Evolutionary conservation across 768 basidiomycete genomes (phyloP).

Genomic region (Mycena rebaudengoi): DNA sequence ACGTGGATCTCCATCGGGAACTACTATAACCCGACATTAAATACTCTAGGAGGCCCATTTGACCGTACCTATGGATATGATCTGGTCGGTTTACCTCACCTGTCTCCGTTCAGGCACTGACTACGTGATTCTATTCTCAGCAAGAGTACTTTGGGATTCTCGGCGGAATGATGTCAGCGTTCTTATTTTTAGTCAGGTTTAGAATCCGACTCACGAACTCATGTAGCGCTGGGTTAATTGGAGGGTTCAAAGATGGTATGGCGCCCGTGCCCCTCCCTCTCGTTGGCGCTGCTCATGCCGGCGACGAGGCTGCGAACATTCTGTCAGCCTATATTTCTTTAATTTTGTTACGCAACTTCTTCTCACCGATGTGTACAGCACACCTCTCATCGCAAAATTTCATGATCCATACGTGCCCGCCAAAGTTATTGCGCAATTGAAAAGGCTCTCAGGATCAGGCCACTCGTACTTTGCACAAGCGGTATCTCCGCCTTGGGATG

Average conservation of each 20-base stretch:
- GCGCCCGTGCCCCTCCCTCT: constrained; percentile 38
- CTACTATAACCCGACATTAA: constrained; percentile 38
- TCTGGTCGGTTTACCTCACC: constrained; percentile 23
- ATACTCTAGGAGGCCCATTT: constrained; percentile 39
- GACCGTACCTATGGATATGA: constrained; percentile 41
- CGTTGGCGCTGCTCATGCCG: constrained; percentile 36
- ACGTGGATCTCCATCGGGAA: constrained; percentile 34
- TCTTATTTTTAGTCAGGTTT: not conserved
- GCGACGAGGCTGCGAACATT: constrained; percentile 35
- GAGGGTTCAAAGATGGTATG: constrained; percentile 32
- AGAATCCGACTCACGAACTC: not conserved
- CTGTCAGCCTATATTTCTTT: constrained; percentile 25
- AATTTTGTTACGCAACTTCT: not conserved
- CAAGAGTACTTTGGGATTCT: constrained; percentile 37
- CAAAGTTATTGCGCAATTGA: constrained; percentile 23
- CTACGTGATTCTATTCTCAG: constrained; percentile 17
- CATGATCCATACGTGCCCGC: constrained; percentile 36
- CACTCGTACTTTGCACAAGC: constrained; percentile 34
- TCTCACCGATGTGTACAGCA: constrained; percentile 16
- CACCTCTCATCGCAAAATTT: constrained; percentile 37
- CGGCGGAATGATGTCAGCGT: constrained; percentile 30
- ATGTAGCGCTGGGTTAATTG: constrained; percentile 32
- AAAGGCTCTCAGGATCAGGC: constrained; percentile 7
- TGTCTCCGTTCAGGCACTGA: not conserved
- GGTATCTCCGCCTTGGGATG: constrained; percentile 39